A percentile compares a stretch with the other conserved stretches of the same genome.
phyloP scores from a whole-genome alignment of 73 alveolate genomes.

The Durusdinium trenchii region DNA sequence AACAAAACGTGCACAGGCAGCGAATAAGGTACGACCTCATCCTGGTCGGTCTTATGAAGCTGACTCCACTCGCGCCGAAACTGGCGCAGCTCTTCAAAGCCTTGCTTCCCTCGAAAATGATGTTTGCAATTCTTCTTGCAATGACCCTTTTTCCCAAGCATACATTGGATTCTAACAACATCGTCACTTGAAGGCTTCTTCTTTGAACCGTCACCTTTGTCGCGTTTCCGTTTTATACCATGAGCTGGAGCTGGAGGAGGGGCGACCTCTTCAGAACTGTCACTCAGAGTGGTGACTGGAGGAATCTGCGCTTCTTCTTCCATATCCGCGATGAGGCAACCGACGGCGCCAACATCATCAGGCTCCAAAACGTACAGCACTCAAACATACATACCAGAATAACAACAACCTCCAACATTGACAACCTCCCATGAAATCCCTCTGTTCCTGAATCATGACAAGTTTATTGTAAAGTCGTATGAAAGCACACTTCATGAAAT shows the following conservation, averaged over 20 bases:
- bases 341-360: no score
- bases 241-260: no score
- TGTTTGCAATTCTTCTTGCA: background rate
- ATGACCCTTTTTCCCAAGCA: background rate
- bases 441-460: no score
- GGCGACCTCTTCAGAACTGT: background rate
- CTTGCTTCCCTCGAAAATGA: background rate
- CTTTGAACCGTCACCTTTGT: background rate
- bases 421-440: no score
- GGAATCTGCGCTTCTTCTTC: background rate
- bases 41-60: slow-evolving; percentile 60
- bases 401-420: no score
- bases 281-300: background rate
- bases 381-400: no score
- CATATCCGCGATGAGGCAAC: no score
- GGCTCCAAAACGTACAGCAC: no score
- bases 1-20: no score
- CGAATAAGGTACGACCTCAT: background rate
- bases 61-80: background rate
- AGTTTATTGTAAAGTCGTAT: no score
- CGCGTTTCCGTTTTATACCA: no score
- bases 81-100: background rate
- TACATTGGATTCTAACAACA: background rate
- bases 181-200: background rate
- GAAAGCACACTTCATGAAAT: no score